A percentile compares a stretch with the other conserved stretches of the same genome.
These are phyloP conservation scores for Ganoderma lingzhi DNA, from an alignment of 1,284 basidiomycete genomes.

Conservation along the genomic window DNA sequence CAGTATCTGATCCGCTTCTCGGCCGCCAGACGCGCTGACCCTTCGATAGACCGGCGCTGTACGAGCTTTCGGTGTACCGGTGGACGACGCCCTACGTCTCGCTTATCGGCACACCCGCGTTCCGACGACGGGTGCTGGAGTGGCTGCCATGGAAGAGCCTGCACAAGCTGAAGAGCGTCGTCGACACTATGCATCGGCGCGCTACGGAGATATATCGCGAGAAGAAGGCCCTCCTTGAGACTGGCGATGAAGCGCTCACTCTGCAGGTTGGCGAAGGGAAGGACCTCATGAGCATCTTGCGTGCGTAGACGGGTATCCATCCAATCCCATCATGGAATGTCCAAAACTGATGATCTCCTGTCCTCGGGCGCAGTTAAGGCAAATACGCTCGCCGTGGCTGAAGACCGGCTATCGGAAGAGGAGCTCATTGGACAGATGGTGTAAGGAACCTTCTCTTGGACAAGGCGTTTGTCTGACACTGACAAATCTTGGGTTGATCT, in stretches of 20 bases:
- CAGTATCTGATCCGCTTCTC: conserved; percentile 17
- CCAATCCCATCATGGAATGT: conserved; percentile 23
- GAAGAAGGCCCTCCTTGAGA: conserved; percentile 38
- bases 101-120: conserved; percentile 30
- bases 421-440: conserved; percentile 38
- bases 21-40: not conserved
- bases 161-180: conserved; percentile 32
- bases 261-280: conserved; percentile 42
- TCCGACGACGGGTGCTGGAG: conserved; percentile 33
- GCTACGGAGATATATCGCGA: conserved; percentile 34
- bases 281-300: conserved; percentile 43
- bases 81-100: conserved; percentile 32
- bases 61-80: conserved; percentile 29
- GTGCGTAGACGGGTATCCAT: conserved; percentile 37
- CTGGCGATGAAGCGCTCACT: conserved; percentile 38
- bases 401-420: conserved; percentile 40
- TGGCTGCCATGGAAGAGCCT: conserved; percentile 35
- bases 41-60: conserved; percentile 28
- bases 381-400: conserved; percentile 39
- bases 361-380: conserved; percentile 38
- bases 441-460: conserved; percentile 22
- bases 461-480: not conserved
- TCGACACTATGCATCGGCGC: conserved; percentile 36
- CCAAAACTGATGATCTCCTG: conserved; percentile 14
- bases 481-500: conserved; percentile 7